Evolutionary conservation across 768 basidiomycete genomes (phyloP).

Genomic region (Boletus pseudo-olivaceus): DNA sequence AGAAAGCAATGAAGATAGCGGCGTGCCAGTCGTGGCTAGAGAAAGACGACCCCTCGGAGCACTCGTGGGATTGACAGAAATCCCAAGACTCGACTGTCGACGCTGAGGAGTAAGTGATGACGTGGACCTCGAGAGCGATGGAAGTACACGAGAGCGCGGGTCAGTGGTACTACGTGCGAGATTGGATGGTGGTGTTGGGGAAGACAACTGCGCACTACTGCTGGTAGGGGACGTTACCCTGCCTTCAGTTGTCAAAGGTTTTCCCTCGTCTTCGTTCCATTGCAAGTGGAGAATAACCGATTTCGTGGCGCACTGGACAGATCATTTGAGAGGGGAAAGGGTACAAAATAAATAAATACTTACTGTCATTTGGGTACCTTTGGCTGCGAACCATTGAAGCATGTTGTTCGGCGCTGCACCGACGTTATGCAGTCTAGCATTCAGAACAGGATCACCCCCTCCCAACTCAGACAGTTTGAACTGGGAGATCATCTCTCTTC

Average conservation of each 20-base stretch:
- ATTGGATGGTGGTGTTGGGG: conserved; percentile 25
- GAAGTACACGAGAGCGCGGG: conserved; percentile 44
- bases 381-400: conserved; percentile 93
- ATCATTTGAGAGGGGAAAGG: neutral
- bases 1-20: conserved; percentile 31
- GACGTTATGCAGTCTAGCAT: conserved; percentile 68
- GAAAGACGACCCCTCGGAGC: conserved; percentile 45
- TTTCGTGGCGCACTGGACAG: conserved; percentile 76
- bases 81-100: conserved; percentile 27
- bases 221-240: conserved; percentile 25
- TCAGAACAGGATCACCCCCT: conserved; percentile 60
- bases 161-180: conserved; percentile 18
- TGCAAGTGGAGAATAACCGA: conserved; percentile 81
- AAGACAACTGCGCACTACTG: conserved; percentile 21
- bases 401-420: conserved; percentile 82
- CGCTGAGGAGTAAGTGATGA: conserved; percentile 42
- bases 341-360: conserved; percentile 18
- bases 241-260: conserved; percentile 13
- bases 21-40: conserved; percentile 39
- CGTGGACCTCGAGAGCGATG: conserved; percentile 53
- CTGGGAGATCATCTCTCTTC: conserved; percentile 88
- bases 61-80: conserved; percentile 33
- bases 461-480: conserved; percentile 83
- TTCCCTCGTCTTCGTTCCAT: conserved; percentile 69
- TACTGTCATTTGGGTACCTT: conserved; percentile 88